Evolutionary conservation across 305 asterid species (phyloP).

Genomic region (Fraxinus nigra): DNA sequence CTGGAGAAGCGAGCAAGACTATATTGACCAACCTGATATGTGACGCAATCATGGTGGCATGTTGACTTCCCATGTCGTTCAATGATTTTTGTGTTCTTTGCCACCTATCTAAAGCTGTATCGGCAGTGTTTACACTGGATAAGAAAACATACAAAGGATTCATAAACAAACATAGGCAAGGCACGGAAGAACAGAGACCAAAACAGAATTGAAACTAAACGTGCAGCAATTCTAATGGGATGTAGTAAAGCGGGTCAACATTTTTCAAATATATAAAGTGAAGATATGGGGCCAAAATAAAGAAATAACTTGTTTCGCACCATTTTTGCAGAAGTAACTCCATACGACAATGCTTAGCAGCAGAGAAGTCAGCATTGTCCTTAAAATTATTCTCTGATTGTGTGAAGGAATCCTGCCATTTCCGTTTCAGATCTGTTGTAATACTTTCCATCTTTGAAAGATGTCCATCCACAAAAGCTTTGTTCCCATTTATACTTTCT

Average conservation of each 20-base stretch:
- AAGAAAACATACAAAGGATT: slow-evolving; percentile 12
- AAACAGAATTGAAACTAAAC: not conserved
- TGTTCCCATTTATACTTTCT: slow-evolving; percentile 53
- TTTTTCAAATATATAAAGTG: not conserved
- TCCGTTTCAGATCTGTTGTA: slow-evolving; percentile 68
- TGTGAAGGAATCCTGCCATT: slow-evolving; percentile 69
- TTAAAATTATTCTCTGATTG: slow-evolving; percentile 47
- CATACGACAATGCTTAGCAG: slow-evolving; percentile 82
- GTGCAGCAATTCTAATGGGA: not conserved
- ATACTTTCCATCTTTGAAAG: slow-evolving; percentile 57
- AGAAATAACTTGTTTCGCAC: slow-evolving; percentile 28
- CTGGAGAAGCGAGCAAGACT: not conserved
- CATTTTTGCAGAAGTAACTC: slow-evolving; percentile 63
- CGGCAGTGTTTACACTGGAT: slow-evolving; percentile 54
- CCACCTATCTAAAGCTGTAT: slow-evolving; percentile 48
- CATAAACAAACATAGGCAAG: slow-evolving; percentile 3
- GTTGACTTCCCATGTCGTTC: slow-evolving; percentile 52
- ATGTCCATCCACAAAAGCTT: slow-evolving; percentile 58
- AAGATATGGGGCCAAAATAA: not conserved
- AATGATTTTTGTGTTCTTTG: slow-evolving; percentile 49
- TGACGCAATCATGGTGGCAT: slow-evolving; percentile 47
- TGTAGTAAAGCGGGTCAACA: not conserved
- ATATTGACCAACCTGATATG: slow-evolving; percentile 52
- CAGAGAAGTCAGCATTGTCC: slow-evolving; percentile 65
- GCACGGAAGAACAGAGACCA: not conserved